Percentiles rank a stretch among this genome's conserved stretches.
Conservation (phyloP, 2,329 filamentous ascomycete genomes). For the Penicillium sp. region DNA sequence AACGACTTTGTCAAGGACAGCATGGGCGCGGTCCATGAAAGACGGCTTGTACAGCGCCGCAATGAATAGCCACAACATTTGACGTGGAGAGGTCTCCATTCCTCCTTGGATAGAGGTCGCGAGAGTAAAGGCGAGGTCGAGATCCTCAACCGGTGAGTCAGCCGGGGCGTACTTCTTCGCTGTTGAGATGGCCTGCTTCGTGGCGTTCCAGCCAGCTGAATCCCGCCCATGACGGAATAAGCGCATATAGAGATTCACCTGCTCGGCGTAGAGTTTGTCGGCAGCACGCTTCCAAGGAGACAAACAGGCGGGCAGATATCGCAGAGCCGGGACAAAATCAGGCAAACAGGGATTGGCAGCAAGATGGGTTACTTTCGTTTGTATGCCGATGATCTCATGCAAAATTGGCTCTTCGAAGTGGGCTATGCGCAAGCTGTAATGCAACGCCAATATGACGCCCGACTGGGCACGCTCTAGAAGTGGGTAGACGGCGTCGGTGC, state of each 20-base stretch:
- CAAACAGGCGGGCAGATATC: conserved; percentile 45
- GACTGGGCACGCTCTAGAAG: conserved; percentile 53
- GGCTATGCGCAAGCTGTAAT: conserved; percentile 53
- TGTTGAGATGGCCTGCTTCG: conserved; percentile 26
- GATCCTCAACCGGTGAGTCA: conserved; percentile 34
- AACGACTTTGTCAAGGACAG: conserved; percentile 34
- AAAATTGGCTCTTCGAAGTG: conserved; percentile 46
- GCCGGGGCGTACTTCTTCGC: conserved; percentile 39
- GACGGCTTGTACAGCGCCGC: conserved; percentile 48
- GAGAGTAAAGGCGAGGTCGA: conserved; percentile 50
- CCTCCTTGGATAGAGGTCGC: conserved; percentile 51
- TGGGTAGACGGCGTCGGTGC: conserved; percentile 44
- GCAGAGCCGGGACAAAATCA: conserved; percentile 47
- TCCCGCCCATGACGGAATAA: conserved; percentile 20
- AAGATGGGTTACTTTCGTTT: conserved; percentile 50
- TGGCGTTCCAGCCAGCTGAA: conserved; percentile 26
- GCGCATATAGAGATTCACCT: conserved; percentile 28
- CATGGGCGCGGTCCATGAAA: conserved; percentile 40
- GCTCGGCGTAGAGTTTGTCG: conserved; percentile 21
- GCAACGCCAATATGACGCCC: conserved; percentile 53
- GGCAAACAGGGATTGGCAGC: conserved; percentile 49
- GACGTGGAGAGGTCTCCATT: conserved; percentile 52
- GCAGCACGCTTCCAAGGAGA: conserved; percentile 47
- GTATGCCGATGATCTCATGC: conserved; percentile 48
- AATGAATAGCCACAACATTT: conserved; percentile 51